Percentiles rank a stretch among this genome's conserved stretches.
Evolutionary conservation across 2,329 filamentous ascomycete species (phyloP).

Genomic region (Colletotrichum trifolii): DNA sequence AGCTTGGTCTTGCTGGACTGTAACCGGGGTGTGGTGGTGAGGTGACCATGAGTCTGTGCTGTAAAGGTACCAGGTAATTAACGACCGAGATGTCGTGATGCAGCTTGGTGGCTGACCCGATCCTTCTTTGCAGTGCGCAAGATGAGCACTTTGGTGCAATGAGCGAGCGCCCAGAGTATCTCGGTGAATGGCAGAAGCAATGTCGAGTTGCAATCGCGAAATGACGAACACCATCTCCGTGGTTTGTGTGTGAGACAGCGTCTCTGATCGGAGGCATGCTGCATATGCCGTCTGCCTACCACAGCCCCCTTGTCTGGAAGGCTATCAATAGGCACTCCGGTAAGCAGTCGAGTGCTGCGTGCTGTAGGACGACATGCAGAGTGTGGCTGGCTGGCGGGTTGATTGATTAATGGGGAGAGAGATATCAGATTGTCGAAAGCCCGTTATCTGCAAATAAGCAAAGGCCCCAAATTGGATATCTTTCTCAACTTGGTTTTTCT

Average conservation of each 20-base stretch:
- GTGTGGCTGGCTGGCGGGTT: too few relatives aligned
- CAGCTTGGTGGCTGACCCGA: constrained; percentile 9
- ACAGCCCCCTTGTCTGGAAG: too few relatives aligned
- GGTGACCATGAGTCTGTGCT: too few relatives aligned
- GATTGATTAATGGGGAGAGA: neutral
- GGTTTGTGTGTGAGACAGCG: constrained; percentile 17
- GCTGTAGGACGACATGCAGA: too few relatives aligned
- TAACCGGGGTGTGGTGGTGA: too few relatives aligned
- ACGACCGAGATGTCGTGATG: constrained; percentile 9
- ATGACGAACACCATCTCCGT: constrained; percentile 12
- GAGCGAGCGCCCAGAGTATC: too few relatives aligned
- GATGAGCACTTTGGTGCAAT: too few relatives aligned
- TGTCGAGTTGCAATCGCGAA: neutral
- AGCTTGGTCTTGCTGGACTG: constrained; percentile 18
- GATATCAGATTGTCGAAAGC: neutral
- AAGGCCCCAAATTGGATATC: neutral
- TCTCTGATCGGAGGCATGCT: constrained; percentile 26
- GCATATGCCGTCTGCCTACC: constrained; percentile 28
- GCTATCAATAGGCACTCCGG: too few relatives aligned
- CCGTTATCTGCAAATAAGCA: constrained; percentile 30
- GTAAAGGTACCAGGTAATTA: too few relatives aligned
- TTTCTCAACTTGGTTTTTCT: constrained; percentile 11
- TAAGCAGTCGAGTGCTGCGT: too few relatives aligned
- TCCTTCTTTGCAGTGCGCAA: neutral
- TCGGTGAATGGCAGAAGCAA: too few relatives aligned